Conservation (phyloP, 2,329 filamentous ascomycete genomes). For the Xenoacremonium recifei region DNA sequence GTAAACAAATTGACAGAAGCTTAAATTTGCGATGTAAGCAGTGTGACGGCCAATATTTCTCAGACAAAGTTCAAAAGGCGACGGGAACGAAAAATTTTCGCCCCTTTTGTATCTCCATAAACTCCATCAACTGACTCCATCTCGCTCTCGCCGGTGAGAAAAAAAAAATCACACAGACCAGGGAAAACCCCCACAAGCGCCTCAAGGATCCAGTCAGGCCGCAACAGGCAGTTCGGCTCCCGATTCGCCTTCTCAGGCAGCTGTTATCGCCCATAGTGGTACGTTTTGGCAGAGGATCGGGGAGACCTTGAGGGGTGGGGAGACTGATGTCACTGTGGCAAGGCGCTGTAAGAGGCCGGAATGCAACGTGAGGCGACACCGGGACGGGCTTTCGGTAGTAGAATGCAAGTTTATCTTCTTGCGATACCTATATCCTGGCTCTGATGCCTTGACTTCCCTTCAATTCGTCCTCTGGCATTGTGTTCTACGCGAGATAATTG, state of each 20-base stretch:
- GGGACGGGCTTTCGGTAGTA: no score
- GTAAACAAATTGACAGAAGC: not conserved
- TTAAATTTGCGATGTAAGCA: not conserved
- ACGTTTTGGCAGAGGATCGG: slow-evolving; percentile 4
- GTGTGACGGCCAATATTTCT: no score
- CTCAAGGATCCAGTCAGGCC: slow-evolving; percentile 1
- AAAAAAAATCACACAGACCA: no score
- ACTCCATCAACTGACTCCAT: not conserved
- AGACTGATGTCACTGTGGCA: slow-evolving; percentile 12
- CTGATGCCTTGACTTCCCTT: no score
- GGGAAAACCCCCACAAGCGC: no score
- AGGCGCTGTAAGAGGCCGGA: no score
- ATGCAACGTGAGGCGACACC: no score
- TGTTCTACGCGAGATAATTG: no score
- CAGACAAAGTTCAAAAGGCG: no score
- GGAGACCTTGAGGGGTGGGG: not conserved
- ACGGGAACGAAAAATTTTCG: not conserved
- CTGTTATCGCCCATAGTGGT: slow-evolving; percentile 6
- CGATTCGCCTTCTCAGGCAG: slow-evolving; percentile 5
- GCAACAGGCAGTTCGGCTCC: slow-evolving; percentile 1
- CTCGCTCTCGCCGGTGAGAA: not conserved
- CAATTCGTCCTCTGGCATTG: no score
- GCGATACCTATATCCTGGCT: no score
- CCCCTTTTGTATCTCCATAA: slow-evolving; percentile 1
- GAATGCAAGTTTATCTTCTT: no score